phyloP scores from a whole-genome alignment of 768 basidiomycete species.

The Cyclocybe aegerita region DNA sequence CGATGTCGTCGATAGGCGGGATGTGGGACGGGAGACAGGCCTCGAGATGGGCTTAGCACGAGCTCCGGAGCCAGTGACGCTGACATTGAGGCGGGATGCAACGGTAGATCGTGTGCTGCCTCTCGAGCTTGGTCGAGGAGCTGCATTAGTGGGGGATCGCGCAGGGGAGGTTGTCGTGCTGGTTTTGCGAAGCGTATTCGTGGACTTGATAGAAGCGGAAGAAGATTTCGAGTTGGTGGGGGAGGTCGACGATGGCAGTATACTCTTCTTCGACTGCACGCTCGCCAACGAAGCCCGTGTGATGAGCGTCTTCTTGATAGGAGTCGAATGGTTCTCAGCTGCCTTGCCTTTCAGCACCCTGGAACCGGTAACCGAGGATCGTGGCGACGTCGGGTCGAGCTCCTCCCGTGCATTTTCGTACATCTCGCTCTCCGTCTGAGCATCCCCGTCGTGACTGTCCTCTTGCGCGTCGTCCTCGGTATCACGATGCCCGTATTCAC shows the following conservation, averaged over 20 bases:
- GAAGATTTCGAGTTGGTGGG: conserved; percentile 23
- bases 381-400: background rate
- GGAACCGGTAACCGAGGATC: conserved; percentile 5
- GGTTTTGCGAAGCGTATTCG: background rate
- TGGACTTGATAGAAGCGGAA: conserved; percentile 32
- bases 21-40: conserved; percentile 19
- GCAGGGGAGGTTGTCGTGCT: background rate
- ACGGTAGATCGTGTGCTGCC: conserved; percentile 21
- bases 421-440: background rate
- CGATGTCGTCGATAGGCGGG: conserved; percentile 19
- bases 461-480: conserved; percentile 1
- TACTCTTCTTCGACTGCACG: conserved; percentile 16
- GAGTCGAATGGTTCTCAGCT: conserved; percentile 3
- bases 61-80: conserved; percentile 3
- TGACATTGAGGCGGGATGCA: conserved; percentile 12
- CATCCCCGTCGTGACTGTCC: conserved; percentile 4
- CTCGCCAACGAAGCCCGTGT: conserved; percentile 26
- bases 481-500: conserved; percentile 4
- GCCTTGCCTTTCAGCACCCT: background rate
- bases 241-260: background rate
- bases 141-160: conserved; percentile 1
- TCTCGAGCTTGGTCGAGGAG: conserved; percentile 24
- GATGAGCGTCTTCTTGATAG: conserved; percentile 28
- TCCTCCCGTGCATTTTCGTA: background rate
- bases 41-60: background rate